Percentiles rank a stretch among this genome's conserved stretches.
phyloP scores from a whole-genome alignment of 306 rosid genomes.

The Medicago arabica region DNA sequence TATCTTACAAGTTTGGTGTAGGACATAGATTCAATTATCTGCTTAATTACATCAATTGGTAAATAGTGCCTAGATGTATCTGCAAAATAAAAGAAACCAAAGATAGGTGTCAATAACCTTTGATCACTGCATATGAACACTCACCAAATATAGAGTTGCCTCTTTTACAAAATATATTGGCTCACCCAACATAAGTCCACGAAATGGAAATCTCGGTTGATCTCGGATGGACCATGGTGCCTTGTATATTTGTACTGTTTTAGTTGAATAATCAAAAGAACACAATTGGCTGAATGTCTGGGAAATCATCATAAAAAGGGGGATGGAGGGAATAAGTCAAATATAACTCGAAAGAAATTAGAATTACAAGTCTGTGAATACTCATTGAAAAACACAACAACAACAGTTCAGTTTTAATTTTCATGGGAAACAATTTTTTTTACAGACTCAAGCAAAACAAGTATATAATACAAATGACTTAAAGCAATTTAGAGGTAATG shows the following conservation, averaged over 20 bases:
- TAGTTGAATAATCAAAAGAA: slow-evolving; percentile 73
- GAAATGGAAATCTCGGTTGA: slow-evolving; percentile 81
- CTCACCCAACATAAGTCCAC: slow-evolving; percentile 92
- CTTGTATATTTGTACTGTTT: slow-evolving; percentile 67
- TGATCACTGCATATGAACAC: slow-evolving; percentile 33
- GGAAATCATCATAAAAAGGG: slow-evolving; percentile 39
- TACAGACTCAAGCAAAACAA: too few relatives aligned
- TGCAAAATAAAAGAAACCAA: slow-evolving; percentile 53
- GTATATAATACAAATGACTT: slow-evolving; percentile 8
- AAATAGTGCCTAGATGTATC: slow-evolving; percentile 97
- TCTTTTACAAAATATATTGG: slow-evolving; percentile 33
- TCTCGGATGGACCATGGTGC: slow-evolving; percentile 91
- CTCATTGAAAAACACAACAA: slow-evolving; percentile 23
- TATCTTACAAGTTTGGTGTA: slow-evolving; percentile 88
- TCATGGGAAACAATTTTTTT: background rate
- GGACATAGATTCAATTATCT: slow-evolving; percentile 89
- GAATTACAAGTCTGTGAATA: slow-evolving; percentile 5
- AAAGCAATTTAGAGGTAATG: slow-evolving; percentile 1
- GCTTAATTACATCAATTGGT: slow-evolving; percentile 81
- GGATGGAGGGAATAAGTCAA: slow-evolving; percentile 29
- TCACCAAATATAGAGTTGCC: slow-evolving; percentile 2
- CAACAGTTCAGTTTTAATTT: slow-evolving; percentile 24
- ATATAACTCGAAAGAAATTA: slow-evolving; percentile 22
- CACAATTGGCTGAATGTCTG: slow-evolving; percentile 99
- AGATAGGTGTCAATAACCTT: slow-evolving; percentile 40